Evolutionary conservation across 139 green algal species (phyloP).

Genomic region (Haematococcus lacustris): DNA sequence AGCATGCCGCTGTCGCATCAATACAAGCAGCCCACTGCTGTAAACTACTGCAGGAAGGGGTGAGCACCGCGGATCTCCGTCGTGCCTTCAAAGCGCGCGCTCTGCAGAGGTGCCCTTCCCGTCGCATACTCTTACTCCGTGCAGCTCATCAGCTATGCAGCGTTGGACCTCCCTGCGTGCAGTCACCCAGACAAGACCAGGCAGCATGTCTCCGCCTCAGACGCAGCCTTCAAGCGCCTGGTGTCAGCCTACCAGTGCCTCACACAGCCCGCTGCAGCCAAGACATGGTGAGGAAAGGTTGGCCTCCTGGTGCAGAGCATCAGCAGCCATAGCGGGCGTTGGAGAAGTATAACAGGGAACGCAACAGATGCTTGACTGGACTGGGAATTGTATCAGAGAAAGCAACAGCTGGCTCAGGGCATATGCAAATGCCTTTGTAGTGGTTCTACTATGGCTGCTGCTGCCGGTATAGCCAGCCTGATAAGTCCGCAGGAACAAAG

Average conservation of each 20-base stretch:
- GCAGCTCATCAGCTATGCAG: not conserved
- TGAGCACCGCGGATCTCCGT: not conserved
- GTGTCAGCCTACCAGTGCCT: constrained; percentile 4
- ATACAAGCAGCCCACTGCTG: not conserved
- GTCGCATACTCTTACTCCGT: not conserved
- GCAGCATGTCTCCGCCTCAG: constrained; percentile 3
- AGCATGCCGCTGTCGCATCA: no score
- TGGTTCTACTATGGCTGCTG: no score
- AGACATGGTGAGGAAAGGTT: no score
- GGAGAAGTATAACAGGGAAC: no score
- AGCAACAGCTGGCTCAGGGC: not conserved
- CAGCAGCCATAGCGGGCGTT: no score
- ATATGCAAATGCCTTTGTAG: not conserved
- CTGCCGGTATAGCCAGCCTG: no score
- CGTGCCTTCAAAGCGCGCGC: not conserved
- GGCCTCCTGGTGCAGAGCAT: no score
- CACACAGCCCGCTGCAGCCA: constrained; percentile 1
- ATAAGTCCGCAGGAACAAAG: no score
- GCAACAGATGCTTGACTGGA: no score
- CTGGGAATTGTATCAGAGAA: no score
- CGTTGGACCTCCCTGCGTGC: not conserved
- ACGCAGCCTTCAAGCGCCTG: constrained; percentile 15
- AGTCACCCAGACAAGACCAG: constrained; percentile 6
- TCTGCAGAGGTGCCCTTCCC: not conserved
- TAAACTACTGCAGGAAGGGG: not conserved